A percentile compares a stretch with the other conserved stretches of the same genome.
Conservation (phyloP, 768 basidiomycete genomes). For the Rhodosporidiobolus odoratus region DNA sequence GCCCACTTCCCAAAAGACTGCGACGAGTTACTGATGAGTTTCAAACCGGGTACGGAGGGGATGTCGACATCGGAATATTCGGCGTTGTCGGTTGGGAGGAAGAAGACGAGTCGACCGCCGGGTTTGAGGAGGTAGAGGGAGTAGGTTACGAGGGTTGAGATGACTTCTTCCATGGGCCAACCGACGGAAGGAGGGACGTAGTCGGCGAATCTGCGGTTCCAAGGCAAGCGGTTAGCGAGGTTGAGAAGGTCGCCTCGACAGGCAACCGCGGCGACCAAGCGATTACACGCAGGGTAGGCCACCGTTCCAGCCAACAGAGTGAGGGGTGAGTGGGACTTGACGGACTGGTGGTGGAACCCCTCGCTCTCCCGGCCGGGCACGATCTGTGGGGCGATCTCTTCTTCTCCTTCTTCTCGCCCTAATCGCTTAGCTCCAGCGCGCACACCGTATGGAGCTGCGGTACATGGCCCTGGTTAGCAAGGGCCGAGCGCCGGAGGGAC, state of each 20-base stretch:
- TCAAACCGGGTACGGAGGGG: conserved; percentile 74
- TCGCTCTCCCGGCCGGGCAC: conserved; percentile 32
- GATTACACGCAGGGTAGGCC: neutral
- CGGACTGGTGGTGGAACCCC: conserved; percentile 45
- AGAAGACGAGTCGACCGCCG: conserved; percentile 85
- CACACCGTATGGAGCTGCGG: conserved; percentile 67
- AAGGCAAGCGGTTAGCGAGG: too few relatives aligned
- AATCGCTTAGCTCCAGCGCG: conserved; percentile 54
- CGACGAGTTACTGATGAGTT: conserved; percentile 75
- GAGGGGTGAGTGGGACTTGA: conserved; percentile 1
- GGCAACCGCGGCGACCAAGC: too few relatives aligned
- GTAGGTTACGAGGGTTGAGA: conserved; percentile 70
- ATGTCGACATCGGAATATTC: conserved; percentile 86
- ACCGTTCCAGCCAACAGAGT: neutral
- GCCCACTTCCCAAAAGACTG: conserved; percentile 97
- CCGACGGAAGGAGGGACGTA: conserved; percentile 87
- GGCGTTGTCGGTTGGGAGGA: conserved; percentile 71
- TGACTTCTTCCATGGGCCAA: conserved; percentile 82
- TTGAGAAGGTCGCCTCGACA: too few relatives aligned
- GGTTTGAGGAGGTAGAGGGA: conserved; percentile 79
- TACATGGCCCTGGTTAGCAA: too few relatives aligned
- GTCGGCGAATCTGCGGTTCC: conserved; percentile 43
- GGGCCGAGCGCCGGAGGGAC: conserved; percentile 2
- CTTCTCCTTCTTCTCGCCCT: conserved; percentile 42
- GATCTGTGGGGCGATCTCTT: conserved; percentile 72